phyloP scores from a whole-genome alignment of 257 asterid species.

The Lavandula angustifolia region DNA sequence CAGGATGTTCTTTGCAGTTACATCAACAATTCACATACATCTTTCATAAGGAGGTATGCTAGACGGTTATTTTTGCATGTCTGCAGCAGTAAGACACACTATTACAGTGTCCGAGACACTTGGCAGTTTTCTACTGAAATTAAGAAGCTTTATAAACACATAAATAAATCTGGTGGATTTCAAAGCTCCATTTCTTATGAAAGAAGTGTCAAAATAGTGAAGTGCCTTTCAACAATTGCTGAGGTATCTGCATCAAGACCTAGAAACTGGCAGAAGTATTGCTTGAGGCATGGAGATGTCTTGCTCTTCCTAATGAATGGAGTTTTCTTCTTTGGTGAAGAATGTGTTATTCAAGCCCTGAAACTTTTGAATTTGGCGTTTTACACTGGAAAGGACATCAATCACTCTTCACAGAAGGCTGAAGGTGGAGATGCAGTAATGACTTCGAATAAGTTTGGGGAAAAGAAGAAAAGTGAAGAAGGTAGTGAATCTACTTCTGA shows the following conservation, averaged over 20 bases:
- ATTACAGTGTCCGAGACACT: constrained; percentile 90
- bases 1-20: constrained; percentile 97
- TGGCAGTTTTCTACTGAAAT: constrained; percentile 96
- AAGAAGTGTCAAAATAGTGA: constrained; percentile 93
- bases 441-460: constrained; percentile 61
- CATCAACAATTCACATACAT: constrained; percentile 86
- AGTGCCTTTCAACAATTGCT: constrained; percentile 82
- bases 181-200: constrained; percentile 83
- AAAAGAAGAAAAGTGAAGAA: constrained; percentile 96
- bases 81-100: constrained; percentile 97
- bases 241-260: constrained; percentile 97
- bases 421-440: constrained; percentile 69
- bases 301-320: constrained; percentile 81
- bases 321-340: constrained; percentile 87
- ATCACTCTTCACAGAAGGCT: constrained; percentile 67
- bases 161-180: constrained; percentile 92
- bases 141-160: constrained; percentile 85
- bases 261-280: constrained; percentile 97
- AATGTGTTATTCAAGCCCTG: constrained; percentile 81
- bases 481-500: constrained; percentile 70
- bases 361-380: constrained; percentile 89
- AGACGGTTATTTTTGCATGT: constrained; percentile 95
- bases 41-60: constrained; percentile 88
- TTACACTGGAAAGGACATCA: constrained; percentile 78
- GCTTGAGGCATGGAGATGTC: constrained; percentile 79